A percentile compares a stretch with the other conserved stretches of the same genome.
Conservation (phyloP, 257 asterid species). For the Ligustrum vulgare region DNA sequence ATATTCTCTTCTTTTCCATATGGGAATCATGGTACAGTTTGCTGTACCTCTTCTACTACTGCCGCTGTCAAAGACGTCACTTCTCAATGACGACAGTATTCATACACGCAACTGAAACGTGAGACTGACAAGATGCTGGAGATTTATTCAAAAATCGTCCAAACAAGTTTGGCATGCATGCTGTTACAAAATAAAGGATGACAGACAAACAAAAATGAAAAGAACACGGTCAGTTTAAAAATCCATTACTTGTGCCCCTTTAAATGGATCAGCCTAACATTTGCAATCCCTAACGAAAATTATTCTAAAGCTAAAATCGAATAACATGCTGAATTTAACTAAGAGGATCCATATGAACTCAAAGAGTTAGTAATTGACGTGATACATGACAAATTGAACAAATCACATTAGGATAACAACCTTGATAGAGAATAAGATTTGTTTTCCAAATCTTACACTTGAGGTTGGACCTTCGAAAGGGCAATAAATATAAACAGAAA, state of each 20-base stretch:
- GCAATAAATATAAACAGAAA: not conserved
- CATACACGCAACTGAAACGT: slow-evolving; percentile 2
- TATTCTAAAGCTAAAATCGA: slow-evolving; percentile 4
- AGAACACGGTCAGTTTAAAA: not conserved
- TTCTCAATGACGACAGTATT: not conserved
- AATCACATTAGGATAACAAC: slow-evolving; percentile 5
- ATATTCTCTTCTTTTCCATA: not conserved
- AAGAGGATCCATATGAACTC: slow-evolving; percentile 4
- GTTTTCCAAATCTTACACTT: slow-evolving; percentile 1
- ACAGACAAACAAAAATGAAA: not conserved
- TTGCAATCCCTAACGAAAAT: slow-evolving; percentile 3
- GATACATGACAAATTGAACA: not conserved
- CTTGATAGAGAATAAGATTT: not conserved
- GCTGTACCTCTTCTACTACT: slow-evolving; percentile 7
- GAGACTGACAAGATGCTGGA: not conserved
- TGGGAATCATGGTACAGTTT: not conserved
- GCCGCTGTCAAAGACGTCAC: slow-evolving; percentile 1
- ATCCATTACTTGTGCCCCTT: not conserved
- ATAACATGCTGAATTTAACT: not conserved
- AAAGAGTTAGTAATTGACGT: not conserved
- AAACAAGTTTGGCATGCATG: not conserved
- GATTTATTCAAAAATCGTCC: not conserved
- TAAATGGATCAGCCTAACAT: not conserved
- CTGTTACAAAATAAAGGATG: not conserved
- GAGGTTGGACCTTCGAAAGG: slow-evolving; percentile 3